phyloP scores from a whole-genome alignment of 2,329 filamentous ascomycete genomes.

The Sarocladium oryzae region DNA sequence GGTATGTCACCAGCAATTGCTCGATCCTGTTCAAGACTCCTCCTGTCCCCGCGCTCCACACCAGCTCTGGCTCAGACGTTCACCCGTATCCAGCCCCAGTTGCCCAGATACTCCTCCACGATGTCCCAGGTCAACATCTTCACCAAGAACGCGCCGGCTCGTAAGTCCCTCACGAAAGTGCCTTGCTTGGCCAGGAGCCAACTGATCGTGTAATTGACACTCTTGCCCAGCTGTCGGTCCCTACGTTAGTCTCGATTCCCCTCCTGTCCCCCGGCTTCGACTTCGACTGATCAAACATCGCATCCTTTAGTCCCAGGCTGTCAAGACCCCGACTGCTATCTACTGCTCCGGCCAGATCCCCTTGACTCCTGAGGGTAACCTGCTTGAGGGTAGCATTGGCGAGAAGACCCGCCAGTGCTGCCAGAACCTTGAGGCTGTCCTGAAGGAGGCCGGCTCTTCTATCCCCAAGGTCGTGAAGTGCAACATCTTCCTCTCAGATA shows the following conservation, averaged over 20 bases:
- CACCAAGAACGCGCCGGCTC: constrained; percentile 52
- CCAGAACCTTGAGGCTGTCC: constrained; percentile 76
- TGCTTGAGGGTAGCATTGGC: constrained; percentile 53
- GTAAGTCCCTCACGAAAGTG: constrained; percentile 32
- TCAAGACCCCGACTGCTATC: constrained; percentile 59
- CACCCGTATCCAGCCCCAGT: constrained; percentile 21
- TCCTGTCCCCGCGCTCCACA: neutral
- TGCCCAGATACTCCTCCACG: constrained; percentile 26
- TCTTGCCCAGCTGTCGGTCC: constrained; percentile 48
- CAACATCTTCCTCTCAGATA: constrained; percentile 85
- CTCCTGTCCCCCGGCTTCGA: neutral
- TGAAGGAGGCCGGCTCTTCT: constrained; percentile 72
- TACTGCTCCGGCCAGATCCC: constrained; percentile 72
- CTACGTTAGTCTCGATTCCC: constrained; percentile 42
- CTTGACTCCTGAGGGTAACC: constrained; percentile 47
- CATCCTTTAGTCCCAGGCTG: constrained; percentile 51
- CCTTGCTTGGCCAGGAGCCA: neutral
- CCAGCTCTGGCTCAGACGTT: constrained; percentile 16
- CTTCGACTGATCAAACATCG: neutral
- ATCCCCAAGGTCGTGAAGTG: constrained; percentile 84
- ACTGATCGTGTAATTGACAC: neutral
- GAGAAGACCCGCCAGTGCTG: constrained; percentile 59
- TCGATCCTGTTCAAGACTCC: constrained; percentile 1
- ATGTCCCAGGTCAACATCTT: constrained; percentile 46
- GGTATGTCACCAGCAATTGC: constrained; percentile 10